Percentiles rank a stretch among this genome's conserved stretches.
These are phyloP conservation scores for Cyberlindnera xylosilytica DNA, from an alignment of 805 yeast genomes.

Conservation along the genomic window DNA sequence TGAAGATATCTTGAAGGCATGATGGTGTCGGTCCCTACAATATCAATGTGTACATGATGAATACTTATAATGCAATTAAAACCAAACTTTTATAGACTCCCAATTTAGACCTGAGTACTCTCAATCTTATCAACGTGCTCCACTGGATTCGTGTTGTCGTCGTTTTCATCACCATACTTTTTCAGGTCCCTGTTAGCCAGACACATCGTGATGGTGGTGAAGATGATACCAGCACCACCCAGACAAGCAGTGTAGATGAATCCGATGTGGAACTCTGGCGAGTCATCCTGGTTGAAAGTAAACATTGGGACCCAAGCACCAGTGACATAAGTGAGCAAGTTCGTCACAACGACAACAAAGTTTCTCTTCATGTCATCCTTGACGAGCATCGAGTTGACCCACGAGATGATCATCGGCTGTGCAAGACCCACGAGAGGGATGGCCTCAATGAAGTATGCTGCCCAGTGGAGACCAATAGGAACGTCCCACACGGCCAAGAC, in stretches of 20 bases:
- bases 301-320: constrained; percentile 37
- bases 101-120: too few relatives aligned
- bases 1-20: constrained; percentile 28
- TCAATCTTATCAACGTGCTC: too few relatives aligned
- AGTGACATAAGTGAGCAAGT: constrained; percentile 40
- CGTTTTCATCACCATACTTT: too few relatives aligned
- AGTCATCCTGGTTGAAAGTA: constrained; percentile 37
- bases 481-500: constrained; percentile 39
- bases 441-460: constrained; percentile 45
- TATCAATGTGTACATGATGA: background rate
- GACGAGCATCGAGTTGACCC: constrained; percentile 49
- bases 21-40: too few relatives aligned
- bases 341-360: constrained; percentile 38
- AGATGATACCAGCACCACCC: constrained; percentile 3
- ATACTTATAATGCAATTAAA: too few relatives aligned
- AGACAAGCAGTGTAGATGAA: constrained; percentile 29
- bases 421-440: constrained; percentile 49
- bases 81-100: too few relatives aligned
- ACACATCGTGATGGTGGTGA: background rate
- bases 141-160: too few relatives aligned
- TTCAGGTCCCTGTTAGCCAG: background rate
- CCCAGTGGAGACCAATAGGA: constrained; percentile 47
- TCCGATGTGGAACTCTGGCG: constrained; percentile 37
- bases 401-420: constrained; percentile 53
- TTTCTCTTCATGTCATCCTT: constrained; percentile 33